Percentiles rank a stretch among this genome's conserved stretches.
These are phyloP conservation scores for Dactylellina parvicollis DNA, from an alignment of 2,329 filamentous ascomycete genomes.

Conservation along the genomic window DNA sequence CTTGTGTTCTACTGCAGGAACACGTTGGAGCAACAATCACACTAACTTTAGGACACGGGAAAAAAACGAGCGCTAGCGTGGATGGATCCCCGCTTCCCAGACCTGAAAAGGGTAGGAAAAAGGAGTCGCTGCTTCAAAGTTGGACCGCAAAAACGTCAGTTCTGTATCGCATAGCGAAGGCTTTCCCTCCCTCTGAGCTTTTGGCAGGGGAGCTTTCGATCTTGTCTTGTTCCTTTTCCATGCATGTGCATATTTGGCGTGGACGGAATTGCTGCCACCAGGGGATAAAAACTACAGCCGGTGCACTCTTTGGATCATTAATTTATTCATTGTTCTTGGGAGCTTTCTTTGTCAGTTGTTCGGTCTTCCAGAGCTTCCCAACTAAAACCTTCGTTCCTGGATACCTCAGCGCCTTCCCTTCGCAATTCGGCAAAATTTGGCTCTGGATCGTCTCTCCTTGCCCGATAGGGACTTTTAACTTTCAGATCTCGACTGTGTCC, in stretches of 20 bases:
- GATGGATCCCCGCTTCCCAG: constrained; percentile 41
- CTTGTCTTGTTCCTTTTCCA: constrained; percentile 6
- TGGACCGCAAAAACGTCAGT: constrained; percentile 42
- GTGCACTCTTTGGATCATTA: neutral
- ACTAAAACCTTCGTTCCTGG: constrained; percentile 1
- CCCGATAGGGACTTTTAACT: constrained; percentile 22
- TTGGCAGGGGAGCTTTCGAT: constrained; percentile 1
- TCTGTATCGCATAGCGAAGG: constrained; percentile 36
- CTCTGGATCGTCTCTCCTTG: constrained; percentile 14
- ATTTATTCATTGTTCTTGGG: constrained; percentile 13
- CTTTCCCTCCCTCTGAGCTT: neutral
- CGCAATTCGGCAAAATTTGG: neutral
- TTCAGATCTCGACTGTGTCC: constrained; percentile 24
- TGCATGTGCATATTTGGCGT: constrained; percentile 37
- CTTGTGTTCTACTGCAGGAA: constrained; percentile 51
- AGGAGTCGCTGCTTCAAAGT: constrained; percentile 40
- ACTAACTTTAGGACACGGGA: constrained; percentile 53
- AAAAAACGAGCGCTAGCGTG: constrained; percentile 47
- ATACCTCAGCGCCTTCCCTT: neutral
- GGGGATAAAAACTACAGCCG: constrained; percentile 32
- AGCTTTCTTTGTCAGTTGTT: constrained; percentile 5
- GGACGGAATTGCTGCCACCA: constrained; percentile 6
- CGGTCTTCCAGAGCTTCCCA: neutral
- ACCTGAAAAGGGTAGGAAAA: constrained; percentile 49
- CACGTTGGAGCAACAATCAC: constrained; percentile 41